These are phyloP conservation scores for Pilobolus umbonatus DNA, from an alignment of 192 early-diverging fungal species.

Conservation along the genomic window DNA sequence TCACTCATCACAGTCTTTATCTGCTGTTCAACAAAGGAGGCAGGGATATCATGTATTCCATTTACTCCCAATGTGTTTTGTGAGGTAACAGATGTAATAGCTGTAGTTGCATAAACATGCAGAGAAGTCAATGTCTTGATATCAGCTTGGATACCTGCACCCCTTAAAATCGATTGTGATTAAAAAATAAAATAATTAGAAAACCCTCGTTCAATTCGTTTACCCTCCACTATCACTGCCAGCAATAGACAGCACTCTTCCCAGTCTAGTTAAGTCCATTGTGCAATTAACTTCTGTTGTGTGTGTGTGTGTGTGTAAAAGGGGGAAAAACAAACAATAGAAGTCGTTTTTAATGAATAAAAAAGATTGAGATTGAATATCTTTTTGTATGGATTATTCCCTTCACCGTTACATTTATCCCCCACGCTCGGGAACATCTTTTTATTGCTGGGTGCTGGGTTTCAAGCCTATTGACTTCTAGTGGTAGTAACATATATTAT, in stretches of 20 bases:
- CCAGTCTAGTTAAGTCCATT: not conserved
- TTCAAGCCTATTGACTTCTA: no score
- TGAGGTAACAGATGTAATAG: slow-evolving; percentile 75
- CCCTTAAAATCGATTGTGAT: slow-evolving; percentile 27
- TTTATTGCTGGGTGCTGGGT: no score
- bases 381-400: no score
- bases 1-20: slow-evolving; percentile 66
- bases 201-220: not conserved
- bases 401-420: no score
- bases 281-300: no score
- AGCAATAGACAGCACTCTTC: slow-evolving; percentile 53
- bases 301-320: no score
- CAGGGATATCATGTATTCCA: slow-evolving; percentile 54
- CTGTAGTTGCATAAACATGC: slow-evolving; percentile 67
- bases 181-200: not conserved
- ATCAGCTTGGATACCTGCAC: slow-evolving; percentile 84
- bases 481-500: no score
- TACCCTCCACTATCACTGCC: slow-evolving; percentile 66
- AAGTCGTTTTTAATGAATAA: not conserved
- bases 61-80: slow-evolving; percentile 85
- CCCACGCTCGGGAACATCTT: no score
- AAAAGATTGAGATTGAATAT: not conserved
- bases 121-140: slow-evolving; percentile 81
- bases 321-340: not conserved
- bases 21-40: slow-evolving; percentile 64